A percentile compares a stretch with the other conserved stretches of the same genome.
Conservation (phyloP, 192 early-diverging fungal species). For the Cetraspora pellucida region DNA sequence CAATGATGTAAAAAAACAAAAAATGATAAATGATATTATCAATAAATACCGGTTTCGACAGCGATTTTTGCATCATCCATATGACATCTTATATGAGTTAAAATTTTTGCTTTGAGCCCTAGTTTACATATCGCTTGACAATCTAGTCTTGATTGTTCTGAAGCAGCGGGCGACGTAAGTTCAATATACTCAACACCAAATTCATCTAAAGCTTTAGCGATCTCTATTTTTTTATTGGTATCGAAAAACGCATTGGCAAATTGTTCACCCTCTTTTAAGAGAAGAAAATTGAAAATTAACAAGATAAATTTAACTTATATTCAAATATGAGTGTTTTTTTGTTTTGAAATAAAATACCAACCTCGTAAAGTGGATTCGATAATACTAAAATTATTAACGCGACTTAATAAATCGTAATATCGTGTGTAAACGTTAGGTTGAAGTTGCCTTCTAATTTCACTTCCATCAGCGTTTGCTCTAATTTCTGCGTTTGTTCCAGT, state of each 20-base stretch:
- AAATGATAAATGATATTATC: not conserved
- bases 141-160: constrained; percentile 93
- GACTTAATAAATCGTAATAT: constrained; percentile 71
- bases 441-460: too few species aligned
- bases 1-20: not conserved
- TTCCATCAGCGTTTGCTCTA: too few species aligned
- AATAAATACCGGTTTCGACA: constrained; percentile 74
- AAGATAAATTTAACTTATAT: not conserved
- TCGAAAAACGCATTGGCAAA: constrained; percentile 99
- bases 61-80: constrained; percentile 98
- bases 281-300: constrained; percentile 14
- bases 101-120: constrained; percentile 96
- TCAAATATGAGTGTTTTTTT: not conserved
- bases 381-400: constrained; percentile 90
- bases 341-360: constrained; percentile 44
- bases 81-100: constrained; percentile 96
- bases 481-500: too few species aligned
- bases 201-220: constrained; percentile 97
- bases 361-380: constrained; percentile 95
- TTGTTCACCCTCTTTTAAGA: constrained; percentile 90
- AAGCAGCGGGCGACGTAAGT: constrained; percentile 94
- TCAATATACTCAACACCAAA: constrained; percentile 99
- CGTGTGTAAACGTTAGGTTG: constrained; percentile 52
- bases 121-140: constrained; percentile 89
- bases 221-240: constrained; percentile 96